Evolutionary conservation across 768 basidiomycete species (phyloP), one percentile per base, ranked within the genome.

Genomic region (Mycena olivaceomarginata): DNA sequence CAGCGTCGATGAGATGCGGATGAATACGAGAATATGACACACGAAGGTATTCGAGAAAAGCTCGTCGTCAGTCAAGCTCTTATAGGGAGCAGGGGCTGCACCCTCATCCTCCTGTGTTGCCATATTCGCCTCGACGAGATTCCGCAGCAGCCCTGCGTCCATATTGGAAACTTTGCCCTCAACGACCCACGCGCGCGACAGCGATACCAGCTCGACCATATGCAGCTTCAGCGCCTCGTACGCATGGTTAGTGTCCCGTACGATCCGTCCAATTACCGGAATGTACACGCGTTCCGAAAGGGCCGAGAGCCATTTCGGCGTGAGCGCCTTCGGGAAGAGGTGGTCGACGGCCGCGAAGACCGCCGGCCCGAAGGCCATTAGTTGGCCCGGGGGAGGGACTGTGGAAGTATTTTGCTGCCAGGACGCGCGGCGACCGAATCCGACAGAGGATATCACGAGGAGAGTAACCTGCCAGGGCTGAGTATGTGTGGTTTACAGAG

Each of bases 1-100:
- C 31, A n/a, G 51, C n/a, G 31, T 53, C 20, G 16, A 60, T 48
- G 6, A 22, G 68, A 10, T 20, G 4, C 3, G 37, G 41, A 22
- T 22, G 7, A 56, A 20, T 13, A 22, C 7, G 15, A 40, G 4
- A 25, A 11, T 4, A 39, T 62, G 53, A 82, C 88, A 77, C 78
- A 90, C 91, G 78, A 90, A 91, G 69, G 88, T 87, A 75, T 91
- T 85, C 5, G 90, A 91, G 8, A 90, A 77, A 15, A 91, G 71
- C 70, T 91, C 90, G 16, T 83, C 87, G 48, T 91, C 90, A 2
- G 86, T 87, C 45, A 91, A 76, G 31, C 79, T 79, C 72, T 75
- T 84, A 71, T 85, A 77, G 13, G 51, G n/a, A 53, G 74, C 79
- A 2, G 76, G 72, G 13, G 51, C n/a, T n/a, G 16, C 51, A 53